Evolutionary conservation across 2,329 filamentous ascomycete species (phyloP).

Genomic region (Paraconiothyrium sp.): DNA sequence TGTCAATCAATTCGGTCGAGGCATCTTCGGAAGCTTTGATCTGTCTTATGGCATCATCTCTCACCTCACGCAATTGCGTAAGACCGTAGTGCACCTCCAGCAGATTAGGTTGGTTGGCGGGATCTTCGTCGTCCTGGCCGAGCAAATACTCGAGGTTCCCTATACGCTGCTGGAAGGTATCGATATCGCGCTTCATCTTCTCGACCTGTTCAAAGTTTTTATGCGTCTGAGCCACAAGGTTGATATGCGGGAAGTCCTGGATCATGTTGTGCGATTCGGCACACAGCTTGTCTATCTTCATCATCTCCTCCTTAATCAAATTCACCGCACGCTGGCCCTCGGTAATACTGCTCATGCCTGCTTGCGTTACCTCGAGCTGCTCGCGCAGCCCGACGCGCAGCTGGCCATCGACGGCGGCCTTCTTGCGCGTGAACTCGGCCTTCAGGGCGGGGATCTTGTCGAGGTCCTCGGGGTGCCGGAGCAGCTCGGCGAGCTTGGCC

Average conservation of each 20-base stretch:
- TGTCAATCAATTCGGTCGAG: conserved; percentile 92
- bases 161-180: conserved; percentile 84
- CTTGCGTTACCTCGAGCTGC: conserved; percentile 93
- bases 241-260: conserved; percentile 92
- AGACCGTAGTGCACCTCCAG: conserved; percentile 91
- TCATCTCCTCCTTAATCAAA: conserved; percentile 96
- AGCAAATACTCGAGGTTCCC: conserved; percentile 80
- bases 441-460: conserved; percentile 94
- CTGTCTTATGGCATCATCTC: conserved; percentile 96
- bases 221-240: conserved; percentile 91
- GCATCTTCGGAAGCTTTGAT: conserved; percentile 84
- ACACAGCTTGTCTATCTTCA: conserved; percentile 97
- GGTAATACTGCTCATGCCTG: conserved; percentile 86
- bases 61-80: conserved; percentile 89
- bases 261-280: conserved; percentile 98
- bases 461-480: conserved; percentile 94
- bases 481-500: conserved; percentile 88
- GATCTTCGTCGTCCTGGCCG: conserved; percentile 82
- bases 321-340: conserved; percentile 93
- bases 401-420: conserved; percentile 88
- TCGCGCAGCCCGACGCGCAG: conserved; percentile 87
- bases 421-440: conserved; percentile 93
- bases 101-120: conserved; percentile 91
- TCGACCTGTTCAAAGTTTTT: conserved; percentile 95
- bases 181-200: conserved; percentile 89